phyloP scores from a whole-genome alignment of 1,139 yeast species.

The Scheffersomyces insectosa region DNA sequence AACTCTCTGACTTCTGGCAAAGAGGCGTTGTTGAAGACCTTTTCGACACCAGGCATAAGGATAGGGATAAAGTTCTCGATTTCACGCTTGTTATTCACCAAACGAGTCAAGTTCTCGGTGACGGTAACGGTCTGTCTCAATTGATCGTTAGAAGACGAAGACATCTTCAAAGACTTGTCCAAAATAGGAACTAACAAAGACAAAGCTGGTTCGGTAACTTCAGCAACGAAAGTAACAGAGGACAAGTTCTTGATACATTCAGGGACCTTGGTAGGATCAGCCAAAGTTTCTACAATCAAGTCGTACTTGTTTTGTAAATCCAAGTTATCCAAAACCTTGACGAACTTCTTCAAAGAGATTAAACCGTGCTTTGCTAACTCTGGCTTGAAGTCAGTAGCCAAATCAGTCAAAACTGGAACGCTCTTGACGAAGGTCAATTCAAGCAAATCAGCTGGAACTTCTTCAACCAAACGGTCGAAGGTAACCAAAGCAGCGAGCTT shows the following conservation, averaged over 20 bases:
- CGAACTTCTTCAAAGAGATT: constrained; percentile 67
- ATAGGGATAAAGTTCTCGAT: constrained; percentile 85
- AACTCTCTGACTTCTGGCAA: constrained; percentile 95
- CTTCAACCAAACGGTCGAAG: constrained; percentile 72
- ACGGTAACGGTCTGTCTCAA: constrained; percentile 96
- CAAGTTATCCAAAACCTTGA: constrained; percentile 83
- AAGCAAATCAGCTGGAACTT: constrained; percentile 81
- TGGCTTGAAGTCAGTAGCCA: constrained; percentile 94
- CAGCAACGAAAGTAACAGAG: constrained; percentile 96
- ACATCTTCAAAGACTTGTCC: constrained; percentile 83
- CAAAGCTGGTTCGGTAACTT: constrained; percentile 94
- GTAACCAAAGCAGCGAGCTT: constrained; percentile 77
- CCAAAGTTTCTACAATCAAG: constrained; percentile 81
- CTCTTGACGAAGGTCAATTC: constrained; percentile 78
- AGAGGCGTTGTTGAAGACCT: constrained; percentile 86
- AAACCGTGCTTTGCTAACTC: constrained; percentile 89
- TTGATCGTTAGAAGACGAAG: constrained; percentile 92
- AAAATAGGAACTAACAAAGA: constrained; percentile 89
- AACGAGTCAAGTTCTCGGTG: constrained; percentile 91
- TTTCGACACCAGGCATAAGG: constrained; percentile 85
- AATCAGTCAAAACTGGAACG: constrained; percentile 83
- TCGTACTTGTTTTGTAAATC: constrained; percentile 88
- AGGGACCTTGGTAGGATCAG: constrained; percentile 86
- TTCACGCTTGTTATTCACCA: constrained; percentile 91
- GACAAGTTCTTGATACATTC: constrained; percentile 87